A percentile compares a stretch with the other conserved stretches of the same genome.
Conservation (phyloP, 2,329 filamentous ascomycete genomes). For the Rhinocladiella similis region DNA sequence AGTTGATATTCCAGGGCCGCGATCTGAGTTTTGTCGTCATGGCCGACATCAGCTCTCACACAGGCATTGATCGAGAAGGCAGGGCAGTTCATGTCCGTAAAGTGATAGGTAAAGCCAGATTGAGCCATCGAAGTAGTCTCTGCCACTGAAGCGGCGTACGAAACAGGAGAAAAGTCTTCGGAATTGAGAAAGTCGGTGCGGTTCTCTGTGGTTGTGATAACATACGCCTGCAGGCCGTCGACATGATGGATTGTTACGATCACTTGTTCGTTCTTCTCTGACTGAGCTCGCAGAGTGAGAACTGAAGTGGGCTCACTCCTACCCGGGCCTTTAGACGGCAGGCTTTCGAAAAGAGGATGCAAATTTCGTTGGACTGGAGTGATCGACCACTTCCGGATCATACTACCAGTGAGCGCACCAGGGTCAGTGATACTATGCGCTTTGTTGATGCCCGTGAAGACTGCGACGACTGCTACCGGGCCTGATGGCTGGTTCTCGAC, state of each 20-base stretch:
- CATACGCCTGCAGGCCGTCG: slow-evolving; percentile 15
- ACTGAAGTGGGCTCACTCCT: slow-evolving; percentile 4
- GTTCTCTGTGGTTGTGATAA: slow-evolving; percentile 36
- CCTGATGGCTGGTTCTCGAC: slow-evolving; percentile 55
- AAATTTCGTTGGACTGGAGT: slow-evolving; percentile 65
- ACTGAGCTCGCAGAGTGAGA: slow-evolving; percentile 10
- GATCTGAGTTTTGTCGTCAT: slow-evolving; percentile 41
- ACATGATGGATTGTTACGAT: slow-evolving; percentile 7
- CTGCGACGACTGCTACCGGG: slow-evolving; percentile 67
- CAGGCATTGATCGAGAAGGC: slow-evolving; percentile 48
- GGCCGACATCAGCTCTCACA: slow-evolving; percentile 39
- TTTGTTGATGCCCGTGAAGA: slow-evolving; percentile 64
- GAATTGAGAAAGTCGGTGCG: slow-evolving; percentile 61
- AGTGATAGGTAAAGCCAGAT: slow-evolving; percentile 71
- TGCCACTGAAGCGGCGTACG: slow-evolving; percentile 13
- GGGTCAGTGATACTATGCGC: slow-evolving; percentile 56
- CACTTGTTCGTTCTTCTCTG: slow-evolving; percentile 24
- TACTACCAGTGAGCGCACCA: slow-evolving; percentile 66
- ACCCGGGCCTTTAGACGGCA: slow-evolving; percentile 45
- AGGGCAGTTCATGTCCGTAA: slow-evolving; percentile 42
- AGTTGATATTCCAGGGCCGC: slow-evolving; percentile 39
- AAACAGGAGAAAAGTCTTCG: slow-evolving; percentile 50
- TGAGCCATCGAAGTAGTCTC: slow-evolving; percentile 57
- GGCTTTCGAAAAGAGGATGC: slow-evolving; percentile 73
- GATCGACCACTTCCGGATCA: slow-evolving; percentile 81